phyloP scores from a whole-genome alignment of 2,329 filamentous ascomycete genomes.

The Penicillium occitanis region DNA sequence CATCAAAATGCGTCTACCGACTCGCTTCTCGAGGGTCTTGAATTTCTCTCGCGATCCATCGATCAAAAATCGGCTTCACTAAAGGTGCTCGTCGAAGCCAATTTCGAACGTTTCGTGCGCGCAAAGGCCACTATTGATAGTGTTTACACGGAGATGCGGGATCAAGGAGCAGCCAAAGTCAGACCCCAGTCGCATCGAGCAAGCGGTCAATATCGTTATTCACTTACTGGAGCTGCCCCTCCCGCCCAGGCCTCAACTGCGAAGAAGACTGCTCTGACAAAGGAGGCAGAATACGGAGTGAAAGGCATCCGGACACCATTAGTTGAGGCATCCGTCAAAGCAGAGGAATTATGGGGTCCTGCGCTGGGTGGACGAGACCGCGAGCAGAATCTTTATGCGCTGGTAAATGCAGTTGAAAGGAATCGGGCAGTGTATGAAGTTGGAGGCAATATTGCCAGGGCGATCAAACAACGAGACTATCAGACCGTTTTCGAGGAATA shows the following conservation, averaged over 20 bases:
- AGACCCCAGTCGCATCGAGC: slow-evolving; percentile 62
- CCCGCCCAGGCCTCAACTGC: slow-evolving; percentile 52
- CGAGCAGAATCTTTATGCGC: slow-evolving; percentile 78
- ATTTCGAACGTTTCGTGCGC: slow-evolving; percentile 96
- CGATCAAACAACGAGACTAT: slow-evolving; percentile 88
- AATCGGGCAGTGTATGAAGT: slow-evolving; percentile 82
- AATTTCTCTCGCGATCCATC: slow-evolving; percentile 85
- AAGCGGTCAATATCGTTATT: slow-evolving; percentile 56
- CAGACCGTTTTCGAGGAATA: slow-evolving; percentile 86
- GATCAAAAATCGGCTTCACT: slow-evolving; percentile 97
- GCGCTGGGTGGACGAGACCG: slow-evolving; percentile 87
- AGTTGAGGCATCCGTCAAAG: slow-evolving; percentile 86
- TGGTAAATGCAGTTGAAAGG: slow-evolving; percentile 72
- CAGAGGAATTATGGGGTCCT: slow-evolving; percentile 96
- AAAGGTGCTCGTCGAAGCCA: slow-evolving; percentile 93
- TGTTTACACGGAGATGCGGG: slow-evolving; percentile 93
- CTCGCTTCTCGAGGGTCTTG: slow-evolving; percentile 74
- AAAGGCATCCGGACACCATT: slow-evolving; percentile 84
- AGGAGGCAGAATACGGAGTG: slow-evolving; percentile 90
- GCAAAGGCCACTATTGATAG: slow-evolving; percentile 98
- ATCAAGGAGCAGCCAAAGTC: slow-evolving; percentile 61
- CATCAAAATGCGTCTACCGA: slow-evolving; percentile 84
- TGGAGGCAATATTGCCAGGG: slow-evolving; percentile 72
- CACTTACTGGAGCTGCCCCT: slow-evolving; percentile 42
- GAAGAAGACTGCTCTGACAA: slow-evolving; percentile 86